These are phyloP conservation scores for Sporothrix protearum DNA, from an alignment of 2,329 filamentous ascomycete genomes.

Conservation along the genomic window DNA sequence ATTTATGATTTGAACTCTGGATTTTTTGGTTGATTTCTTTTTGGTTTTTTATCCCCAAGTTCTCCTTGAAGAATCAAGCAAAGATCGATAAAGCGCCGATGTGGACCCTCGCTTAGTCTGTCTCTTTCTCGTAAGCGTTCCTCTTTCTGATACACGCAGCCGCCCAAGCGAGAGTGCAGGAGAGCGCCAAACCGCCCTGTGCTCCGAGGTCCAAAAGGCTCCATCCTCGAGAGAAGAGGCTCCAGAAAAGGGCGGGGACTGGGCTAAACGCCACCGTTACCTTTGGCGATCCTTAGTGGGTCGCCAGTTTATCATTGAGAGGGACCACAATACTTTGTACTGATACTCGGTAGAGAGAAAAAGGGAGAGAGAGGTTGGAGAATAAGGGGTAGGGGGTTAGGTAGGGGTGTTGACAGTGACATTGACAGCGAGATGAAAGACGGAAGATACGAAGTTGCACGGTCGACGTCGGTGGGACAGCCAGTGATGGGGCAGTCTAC, in stretches of 20 bases:
- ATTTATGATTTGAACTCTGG: too few relatives aligned
- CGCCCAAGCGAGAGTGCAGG: slow-evolving; percentile 1
- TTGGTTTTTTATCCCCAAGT: background rate
- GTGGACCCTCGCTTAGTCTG: too few relatives aligned
- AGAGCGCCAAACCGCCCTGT: background rate
- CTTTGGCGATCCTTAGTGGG: background rate
- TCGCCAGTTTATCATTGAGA: background rate
- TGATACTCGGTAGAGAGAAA: too few relatives aligned
- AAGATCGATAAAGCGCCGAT: background rate
- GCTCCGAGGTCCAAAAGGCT: background rate
- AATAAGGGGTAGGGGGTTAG: background rate
- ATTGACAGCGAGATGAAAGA: background rate
- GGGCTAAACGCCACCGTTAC: background rate
- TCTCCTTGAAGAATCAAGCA: background rate
- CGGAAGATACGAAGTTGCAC: too few relatives aligned
- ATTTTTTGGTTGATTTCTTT: background rate
- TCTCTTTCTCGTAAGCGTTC: background rate
- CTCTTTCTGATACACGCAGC: background rate
- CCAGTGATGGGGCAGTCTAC: background rate
- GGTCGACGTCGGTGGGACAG: background rate
- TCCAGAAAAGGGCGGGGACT: background rate
- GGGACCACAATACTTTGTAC: too few relatives aligned
- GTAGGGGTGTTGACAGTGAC: background rate
- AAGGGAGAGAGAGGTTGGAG: background rate
- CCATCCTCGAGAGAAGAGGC: background rate